Base-by-base conservation (phyloP, 164 flowering plant species). In the Liriodendron chinense region DNA sequence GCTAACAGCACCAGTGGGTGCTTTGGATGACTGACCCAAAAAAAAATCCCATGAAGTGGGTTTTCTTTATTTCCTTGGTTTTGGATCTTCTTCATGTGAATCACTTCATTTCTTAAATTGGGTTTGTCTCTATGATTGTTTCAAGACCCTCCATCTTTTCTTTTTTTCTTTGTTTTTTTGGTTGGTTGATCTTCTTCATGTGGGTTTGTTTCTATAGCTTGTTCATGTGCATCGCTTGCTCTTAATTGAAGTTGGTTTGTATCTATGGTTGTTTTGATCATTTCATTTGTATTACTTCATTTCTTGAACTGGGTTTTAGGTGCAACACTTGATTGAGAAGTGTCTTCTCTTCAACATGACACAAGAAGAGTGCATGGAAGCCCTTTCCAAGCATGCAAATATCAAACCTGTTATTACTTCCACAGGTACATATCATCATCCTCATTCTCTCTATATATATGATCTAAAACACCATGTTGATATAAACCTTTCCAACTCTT, bases 281-380 rank as follows among this genome's bases (percentile, higher is more conserved):
- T 53, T 53, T 10, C 59, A 16, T 53, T 7, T 10, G 59, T 53
- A 16, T 53, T 53, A 10, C 13, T 53, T 53, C 43, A 53, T 10
- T 53, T 53, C 18, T 10, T 50, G 25, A 14, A 2, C 47, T 48
- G 56, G 22, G 16, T 50, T 24, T 61, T 76, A 92, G 97, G 94
- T 94, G 78, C 98, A 94, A 47, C 94, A 89, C 80, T 79, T 94
- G 80, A 92, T 94, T 67, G 98, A 94, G 83, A 88, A 87, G 86
- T 94, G 98, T 73, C 69, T 94, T 3, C 26, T 90, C 25, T 92
- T 90, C 84, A 83, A 88, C 77, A 92, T 92, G 98, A 88, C 80
- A 78, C 84, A 80, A 78, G 94, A 92, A 80, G 97, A 94, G 83
- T 94, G 97, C 89, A 83, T 90, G 87, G 96, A 94, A 47, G 92